Evolutionary conservation across 2,329 filamentous ascomycete genomes (phyloP), one percentile per base, ranked within the genome.

Genomic region (Teratosphaeria gauchensis): DNA sequence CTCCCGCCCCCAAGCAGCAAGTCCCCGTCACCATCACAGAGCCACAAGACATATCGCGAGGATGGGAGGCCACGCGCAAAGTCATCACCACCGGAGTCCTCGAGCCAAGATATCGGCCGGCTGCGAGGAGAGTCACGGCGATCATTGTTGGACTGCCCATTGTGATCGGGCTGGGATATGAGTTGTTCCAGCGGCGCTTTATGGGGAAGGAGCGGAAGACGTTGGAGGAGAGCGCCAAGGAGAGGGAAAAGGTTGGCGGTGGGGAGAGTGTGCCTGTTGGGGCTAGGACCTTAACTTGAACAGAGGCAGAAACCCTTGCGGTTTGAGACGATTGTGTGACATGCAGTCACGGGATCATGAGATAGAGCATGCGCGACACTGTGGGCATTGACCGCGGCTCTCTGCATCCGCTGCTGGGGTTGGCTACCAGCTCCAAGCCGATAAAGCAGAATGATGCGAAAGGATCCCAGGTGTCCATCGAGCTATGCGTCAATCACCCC

Each of bases 111-210:
- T 71, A 71, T 59, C 62, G 60, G 32, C 38, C 59, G 16, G 64
- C 64, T 11, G 64, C 66, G 19, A 55, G 62, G 14, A 54, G 61
- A 19, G 61, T 66, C 19, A 65, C 62, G 7, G 61, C 62, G 14
- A 57, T 69, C 30, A 68, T 71, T 30, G 60, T 61, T 30, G 63
- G 62, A 9, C 24, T 68, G 56, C 68, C 69, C 11, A 55, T 71
- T 31, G 63, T 63, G n/a, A 57, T 72, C 9, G 63, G 61, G 8
- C 57, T 66, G 33, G 62, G 64, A 19, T 71, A 63, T 30, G 65
- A 69, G 58, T 54, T 72, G 46, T 68, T 61, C 30, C 61, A 68
- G 60, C 56, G 69, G 54, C 58, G 63, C 30, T 68, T 71, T 54
- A 56, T 58, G 59, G 67, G 68, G 11, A 67, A 68, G 57, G 61